A percentile compares a stretch with the other conserved stretches of the same genome.
phyloP scores from a whole-genome alignment of 179 eudicot genomes.

The Camellia oleifera region DNA sequence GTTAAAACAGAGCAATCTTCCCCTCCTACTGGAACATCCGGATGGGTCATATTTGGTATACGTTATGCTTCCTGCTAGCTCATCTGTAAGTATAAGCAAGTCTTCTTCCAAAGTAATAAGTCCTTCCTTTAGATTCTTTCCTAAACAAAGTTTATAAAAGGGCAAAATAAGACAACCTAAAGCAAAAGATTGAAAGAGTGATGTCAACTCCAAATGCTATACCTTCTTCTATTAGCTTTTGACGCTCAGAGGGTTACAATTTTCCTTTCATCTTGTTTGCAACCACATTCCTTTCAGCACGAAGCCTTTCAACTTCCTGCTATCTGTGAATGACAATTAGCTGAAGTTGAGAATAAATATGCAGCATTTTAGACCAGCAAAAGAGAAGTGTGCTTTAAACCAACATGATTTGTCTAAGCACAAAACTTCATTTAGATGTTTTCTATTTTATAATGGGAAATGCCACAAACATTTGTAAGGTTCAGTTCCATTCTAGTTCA shows the following conservation, averaged over 20 bases:
- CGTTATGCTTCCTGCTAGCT: slow-evolving; percentile 85
- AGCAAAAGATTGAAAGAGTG: background rate
- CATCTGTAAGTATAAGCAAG: slow-evolving; percentile 68
- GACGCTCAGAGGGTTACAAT: slow-evolving; percentile 75
- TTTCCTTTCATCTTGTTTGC: slow-evolving; percentile 96
- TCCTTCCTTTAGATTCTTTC: slow-evolving; percentile 76
- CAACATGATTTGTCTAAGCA: background rate
- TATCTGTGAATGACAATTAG: slow-evolving; percentile 81
- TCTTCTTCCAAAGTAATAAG: slow-evolving; percentile 77
- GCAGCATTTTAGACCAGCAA: background rate
- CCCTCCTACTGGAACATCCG: slow-evolving; percentile 84
- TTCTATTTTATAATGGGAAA: background rate
- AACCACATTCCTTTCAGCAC: slow-evolving; percentile 86
- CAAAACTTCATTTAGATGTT: background rate
- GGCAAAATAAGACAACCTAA: background rate
- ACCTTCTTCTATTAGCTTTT: slow-evolving; percentile 91
- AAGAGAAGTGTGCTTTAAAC: background rate
- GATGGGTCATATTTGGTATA: slow-evolving; percentile 92
- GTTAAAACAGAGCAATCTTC: slow-evolving; percentile 71
- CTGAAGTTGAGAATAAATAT: slow-evolving; percentile 41
- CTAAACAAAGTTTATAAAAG: slow-evolving; percentile 33
- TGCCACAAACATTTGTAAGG: background rate
- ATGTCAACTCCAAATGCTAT: slow-evolving; percentile 4
- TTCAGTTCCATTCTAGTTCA: background rate
- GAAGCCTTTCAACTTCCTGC: slow-evolving; percentile 96